Conservation (phyloP, 2,329 filamentous ascomycete genomes). For the Alternaria dauci region DNA sequence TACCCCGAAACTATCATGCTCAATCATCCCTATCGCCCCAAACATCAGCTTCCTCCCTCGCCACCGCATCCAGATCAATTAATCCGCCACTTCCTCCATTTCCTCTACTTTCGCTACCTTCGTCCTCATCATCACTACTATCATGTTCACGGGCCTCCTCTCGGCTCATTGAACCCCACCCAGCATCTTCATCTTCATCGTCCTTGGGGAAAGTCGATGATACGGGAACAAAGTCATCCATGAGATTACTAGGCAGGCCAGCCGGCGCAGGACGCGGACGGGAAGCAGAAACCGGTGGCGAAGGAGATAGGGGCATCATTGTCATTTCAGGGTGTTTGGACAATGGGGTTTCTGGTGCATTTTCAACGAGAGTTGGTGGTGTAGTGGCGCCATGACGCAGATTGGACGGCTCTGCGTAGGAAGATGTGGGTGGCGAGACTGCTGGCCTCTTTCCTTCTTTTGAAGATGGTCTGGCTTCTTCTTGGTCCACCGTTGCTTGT, state of each 20-base stretch:
- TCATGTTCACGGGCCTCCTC: conserved; percentile 32
- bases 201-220: conserved; percentile 28
- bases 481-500: neutral
- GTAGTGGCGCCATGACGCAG: conserved; percentile 14
- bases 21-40: conserved; percentile 45
- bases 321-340: conserved; percentile 40
- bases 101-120: conserved; percentile 18
- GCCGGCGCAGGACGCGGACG: conserved; percentile 23
- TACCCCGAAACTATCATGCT: neutral
- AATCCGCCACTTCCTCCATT: conserved; percentile 22
- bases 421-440: neutral
- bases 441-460: conserved; percentile 6
- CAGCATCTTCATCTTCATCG: conserved; percentile 42
- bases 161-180: conserved; percentile 44
- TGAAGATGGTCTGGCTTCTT: conserved; percentile 2
- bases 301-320: conserved; percentile 45
- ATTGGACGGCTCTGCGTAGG: neutral
- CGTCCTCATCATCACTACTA: conserved; percentile 25
- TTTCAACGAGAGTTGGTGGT: conserved; percentile 10
- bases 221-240: conserved; percentile 48
- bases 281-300: conserved; percentile 22
- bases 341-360: conserved; percentile 15
- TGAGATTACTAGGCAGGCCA: conserved; percentile 44
- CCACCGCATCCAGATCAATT: conserved; percentile 47
- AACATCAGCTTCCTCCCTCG: conserved; percentile 48